Evolutionary conservation across 176 grass and related monocot species (phyloP).

Genomic region (Rhynchospora tenuis): DNA sequence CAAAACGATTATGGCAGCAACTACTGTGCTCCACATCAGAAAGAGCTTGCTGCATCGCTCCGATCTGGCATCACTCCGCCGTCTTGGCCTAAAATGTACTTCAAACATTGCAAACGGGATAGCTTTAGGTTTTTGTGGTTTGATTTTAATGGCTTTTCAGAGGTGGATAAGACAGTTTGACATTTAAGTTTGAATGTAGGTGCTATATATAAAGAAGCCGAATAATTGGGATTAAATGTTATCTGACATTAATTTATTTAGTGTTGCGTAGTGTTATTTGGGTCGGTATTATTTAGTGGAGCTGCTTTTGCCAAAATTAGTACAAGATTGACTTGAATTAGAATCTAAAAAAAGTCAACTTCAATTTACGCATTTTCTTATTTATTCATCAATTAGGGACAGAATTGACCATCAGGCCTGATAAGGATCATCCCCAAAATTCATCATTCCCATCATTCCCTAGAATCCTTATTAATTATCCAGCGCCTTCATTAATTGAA

Average conservation of each 20-base stretch:
- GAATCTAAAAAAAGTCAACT: neutral
- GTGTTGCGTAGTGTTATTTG: neutral
- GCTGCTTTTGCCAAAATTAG: neutral
- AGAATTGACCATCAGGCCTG: no score
- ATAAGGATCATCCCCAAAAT: no score
- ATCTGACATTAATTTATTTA: neutral
- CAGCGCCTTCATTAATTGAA: no score
- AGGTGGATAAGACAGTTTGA: neutral
- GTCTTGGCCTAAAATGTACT: neutral
- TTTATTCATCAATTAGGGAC: neutral
- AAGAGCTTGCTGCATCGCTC: slow-evolving; percentile 12
- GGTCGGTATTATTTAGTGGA: neutral
- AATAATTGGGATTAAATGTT: neutral
- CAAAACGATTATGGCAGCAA: neutral
- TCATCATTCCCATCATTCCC: no score
- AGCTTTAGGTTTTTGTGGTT: neutral
- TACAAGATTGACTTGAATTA: neutral
- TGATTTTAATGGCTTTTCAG: neutral
- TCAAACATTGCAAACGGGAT: neutral
- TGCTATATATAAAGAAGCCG: neutral
- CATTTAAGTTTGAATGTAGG: neutral
- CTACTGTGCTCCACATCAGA: neutral
- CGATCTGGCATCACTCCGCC: neutral
- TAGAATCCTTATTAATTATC: no score
- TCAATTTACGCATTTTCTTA: no score